Evolutionary conservation across 108 stramenopile genomes (phyloP).

Genomic region (Bacterosira constricta): DNA sequence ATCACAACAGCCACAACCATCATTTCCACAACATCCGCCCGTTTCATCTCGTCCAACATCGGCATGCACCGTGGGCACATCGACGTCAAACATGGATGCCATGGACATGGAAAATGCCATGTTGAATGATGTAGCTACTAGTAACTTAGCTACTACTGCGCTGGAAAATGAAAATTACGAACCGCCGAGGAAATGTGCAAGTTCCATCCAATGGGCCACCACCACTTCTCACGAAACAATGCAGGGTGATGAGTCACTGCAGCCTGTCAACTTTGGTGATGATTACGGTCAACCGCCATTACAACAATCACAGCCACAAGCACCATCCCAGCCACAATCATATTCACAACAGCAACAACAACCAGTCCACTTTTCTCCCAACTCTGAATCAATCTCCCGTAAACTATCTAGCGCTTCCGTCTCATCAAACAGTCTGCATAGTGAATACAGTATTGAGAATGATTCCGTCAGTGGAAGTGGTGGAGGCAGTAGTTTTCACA

Average conservation of each 20-base stretch:
- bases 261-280: too few relatives aligned
- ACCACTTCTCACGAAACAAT: too few relatives aligned
- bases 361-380: too few relatives aligned
- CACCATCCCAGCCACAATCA: not conserved
- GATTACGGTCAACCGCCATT: not conserved
- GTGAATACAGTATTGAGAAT: not conserved
- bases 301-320: conserved; percentile 14
- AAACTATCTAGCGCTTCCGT: too few relatives aligned
- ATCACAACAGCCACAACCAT: not conserved
- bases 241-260: too few relatives aligned
- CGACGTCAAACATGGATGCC: not conserved
- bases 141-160: not conserved
- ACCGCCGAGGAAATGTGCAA: not conserved
- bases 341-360: not conserved
- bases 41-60: too few relatives aligned
- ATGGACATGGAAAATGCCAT: not conserved
- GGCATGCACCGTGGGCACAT: conserved; percentile 3
- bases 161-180: not conserved
- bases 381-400: too few relatives aligned
- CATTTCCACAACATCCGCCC: not conserved
- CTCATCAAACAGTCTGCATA: too few relatives aligned
- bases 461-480: not conserved
- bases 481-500: not conserved
- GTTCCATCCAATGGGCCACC: not conserved
- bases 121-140: not conserved